Evolutionary conservation across 371 early-diverging fungal genomes (phyloP), one percentile per base, ranked within the genome.

Genomic region (Smittium culicis): DNA sequence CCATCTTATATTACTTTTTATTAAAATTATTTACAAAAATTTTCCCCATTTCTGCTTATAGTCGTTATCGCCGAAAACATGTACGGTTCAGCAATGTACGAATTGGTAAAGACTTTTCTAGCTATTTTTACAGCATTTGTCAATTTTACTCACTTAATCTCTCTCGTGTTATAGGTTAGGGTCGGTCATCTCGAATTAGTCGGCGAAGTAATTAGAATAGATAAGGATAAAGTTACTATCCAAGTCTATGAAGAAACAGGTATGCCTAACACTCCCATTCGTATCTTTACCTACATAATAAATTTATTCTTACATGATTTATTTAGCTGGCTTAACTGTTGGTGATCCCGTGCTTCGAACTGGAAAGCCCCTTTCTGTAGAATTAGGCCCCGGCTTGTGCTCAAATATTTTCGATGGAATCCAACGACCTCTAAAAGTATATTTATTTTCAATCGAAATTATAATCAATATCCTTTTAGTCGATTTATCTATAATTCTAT

Each of bases 201-300:
- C 35, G 99, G 99, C 69, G 99, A 99, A 82, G 99, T 99, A 71
- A 99, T 99, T 77, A 93, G 96, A 81, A 94, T 99, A 68, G 99
- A 99, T 60, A 90, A 90, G 67, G 98, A 99, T 79, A 97, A 94
- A 80, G 93, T 94, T 25, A 99, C 99, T 33, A 92, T 99, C 70
- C 99, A 99, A 81, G 99, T 99, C 28, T 99, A 99, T 85, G 99
- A 99, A 78, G 99, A 99, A 80, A 99, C 99, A 65, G 86, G 93
- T 89, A 81, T 69, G 20, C 45, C 45, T 11, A 5, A 5, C 45
- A 11, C 45, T 45, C 45, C 45, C 45, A 11, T 45, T 45, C 20
- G 5, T 45, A 45, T 45, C 45, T 45, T 20, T 20, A 45, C 20
- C 20, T 45, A 5, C 45, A 20, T 45, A 11, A 45, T 45, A 11